A percentile compares a stretch with the other conserved stretches of the same genome.
These are phyloP conservation scores for Podaxis sp. DNA, from an alignment of 768 basidiomycete genomes.

Conservation along the genomic window DNA sequence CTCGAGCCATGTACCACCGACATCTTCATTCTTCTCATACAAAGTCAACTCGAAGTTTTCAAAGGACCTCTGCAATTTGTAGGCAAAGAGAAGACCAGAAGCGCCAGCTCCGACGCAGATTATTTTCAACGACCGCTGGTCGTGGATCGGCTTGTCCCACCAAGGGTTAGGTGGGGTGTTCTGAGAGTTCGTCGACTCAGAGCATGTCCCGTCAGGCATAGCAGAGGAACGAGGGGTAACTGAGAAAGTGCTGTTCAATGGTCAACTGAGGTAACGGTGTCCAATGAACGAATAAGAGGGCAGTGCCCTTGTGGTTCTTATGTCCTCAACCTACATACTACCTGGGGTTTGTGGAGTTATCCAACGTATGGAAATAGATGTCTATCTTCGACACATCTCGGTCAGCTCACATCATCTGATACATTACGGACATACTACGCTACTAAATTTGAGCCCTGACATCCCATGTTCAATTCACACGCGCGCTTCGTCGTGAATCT, in stretches of 20 bases:
- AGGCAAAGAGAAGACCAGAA: conserved; percentile 32
- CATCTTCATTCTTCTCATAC: conserved; percentile 33
- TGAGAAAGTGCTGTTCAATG: not conserved
- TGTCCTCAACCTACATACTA: not conserved
- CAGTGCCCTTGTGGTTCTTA: no score
- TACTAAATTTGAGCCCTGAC: not conserved
- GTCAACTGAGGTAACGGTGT: no score
- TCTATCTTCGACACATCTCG: not conserved
- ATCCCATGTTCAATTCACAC: not conserved
- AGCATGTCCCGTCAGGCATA: not conserved
- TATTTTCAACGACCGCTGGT: conserved; percentile 29
- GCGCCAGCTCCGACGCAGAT: conserved; percentile 35
- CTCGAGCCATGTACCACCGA: conserved; percentile 35
- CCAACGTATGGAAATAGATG: not conserved
- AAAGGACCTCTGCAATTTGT: conserved; percentile 36
- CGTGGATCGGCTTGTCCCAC: conserved; percentile 25
- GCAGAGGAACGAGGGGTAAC: not conserved
- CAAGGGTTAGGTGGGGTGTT: not conserved
- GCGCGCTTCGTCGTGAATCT: not conserved
- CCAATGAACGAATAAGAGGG: no score
- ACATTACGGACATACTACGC: not conserved
- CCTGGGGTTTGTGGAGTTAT: not conserved
- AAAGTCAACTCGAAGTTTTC: conserved; percentile 30
- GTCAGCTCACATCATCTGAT: not conserved
- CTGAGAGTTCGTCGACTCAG: not conserved